Evolutionary conservation across 2,329 filamentous ascomycete species (phyloP).

Genomic region (Pochonia chlamydosporia): DNA sequence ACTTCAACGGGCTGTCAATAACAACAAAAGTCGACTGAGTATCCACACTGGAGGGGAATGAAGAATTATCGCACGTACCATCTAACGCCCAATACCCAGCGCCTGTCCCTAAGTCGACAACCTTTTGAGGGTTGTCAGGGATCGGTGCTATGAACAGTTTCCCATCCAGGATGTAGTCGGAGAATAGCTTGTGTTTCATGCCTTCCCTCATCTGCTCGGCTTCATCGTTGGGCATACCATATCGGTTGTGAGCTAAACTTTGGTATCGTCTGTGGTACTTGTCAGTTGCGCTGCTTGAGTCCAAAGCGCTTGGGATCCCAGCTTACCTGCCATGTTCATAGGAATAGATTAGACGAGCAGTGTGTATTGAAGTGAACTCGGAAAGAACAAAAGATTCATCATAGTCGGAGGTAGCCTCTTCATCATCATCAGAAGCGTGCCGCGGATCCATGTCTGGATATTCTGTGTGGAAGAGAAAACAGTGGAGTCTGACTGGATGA

Average conservation of each 20-base stretch:
- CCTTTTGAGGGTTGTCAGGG: conserved; percentile 38
- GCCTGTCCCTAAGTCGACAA: conserved; percentile 45
- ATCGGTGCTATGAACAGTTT: conserved; percentile 38
- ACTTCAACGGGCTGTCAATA: conserved; percentile 24
- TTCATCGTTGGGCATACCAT: conserved; percentile 48
- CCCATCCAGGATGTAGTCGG: conserved; percentile 41
- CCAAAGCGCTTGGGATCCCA: not conserved
- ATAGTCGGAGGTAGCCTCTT: conserved; percentile 34
- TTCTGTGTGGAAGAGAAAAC: no score
- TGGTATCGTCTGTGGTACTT: conserved; percentile 40
- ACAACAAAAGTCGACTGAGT: not conserved
- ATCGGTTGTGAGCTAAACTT: conserved; percentile 38
- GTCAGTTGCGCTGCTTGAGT: not conserved
- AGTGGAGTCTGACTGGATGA: no score
- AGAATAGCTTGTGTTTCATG: conserved; percentile 39
- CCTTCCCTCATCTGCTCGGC: conserved; percentile 43
- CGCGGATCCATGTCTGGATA: conserved; percentile 15
- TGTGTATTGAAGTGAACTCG: conserved; percentile 34
- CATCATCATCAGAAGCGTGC: conserved; percentile 21
- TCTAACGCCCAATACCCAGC: conserved; percentile 52
- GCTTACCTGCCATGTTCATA: conserved; percentile 32
- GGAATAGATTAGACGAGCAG: conserved; percentile 23
- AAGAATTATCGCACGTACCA: conserved; percentile 24
- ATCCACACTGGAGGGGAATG: not conserved
- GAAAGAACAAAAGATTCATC: conserved; percentile 29